These are phyloP conservation scores for Rhododendron ovatum DNA, from an alignment of 148 eudicot genomes.

Conservation along the genomic window DNA sequence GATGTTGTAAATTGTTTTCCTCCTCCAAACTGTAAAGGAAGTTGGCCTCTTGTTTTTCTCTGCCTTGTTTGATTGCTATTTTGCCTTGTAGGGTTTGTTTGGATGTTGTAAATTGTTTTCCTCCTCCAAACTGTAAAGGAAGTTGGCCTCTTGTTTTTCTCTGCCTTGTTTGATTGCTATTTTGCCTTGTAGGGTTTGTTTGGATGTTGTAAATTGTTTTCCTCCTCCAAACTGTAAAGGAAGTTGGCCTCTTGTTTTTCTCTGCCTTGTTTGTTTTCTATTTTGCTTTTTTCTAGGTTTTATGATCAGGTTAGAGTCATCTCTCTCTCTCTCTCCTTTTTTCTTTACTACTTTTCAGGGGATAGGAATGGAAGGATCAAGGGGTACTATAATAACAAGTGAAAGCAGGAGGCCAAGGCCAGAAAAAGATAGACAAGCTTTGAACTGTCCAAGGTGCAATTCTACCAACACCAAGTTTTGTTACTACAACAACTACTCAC, in stretches of 20 bases:
- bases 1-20: slow-evolving; percentile 1
- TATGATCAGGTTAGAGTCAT: neutral
- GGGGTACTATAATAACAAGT: slow-evolving; percentile 1
- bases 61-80: slow-evolving; percentile 6
- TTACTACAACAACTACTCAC: slow-evolving; percentile 54
- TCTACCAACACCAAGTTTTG: slow-evolving; percentile 50
- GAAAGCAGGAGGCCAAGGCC: slow-evolving; percentile 41
- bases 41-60: slow-evolving; percentile 9
- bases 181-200: neutral
- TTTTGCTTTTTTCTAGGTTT: neutral
- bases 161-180: slow-evolving; percentile 4
- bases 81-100: neutral
- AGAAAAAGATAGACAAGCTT: slow-evolving; percentile 33
- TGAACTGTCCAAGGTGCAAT: slow-evolving; percentile 51
- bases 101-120: slow-evolving; percentile 1
- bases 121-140: neutral
- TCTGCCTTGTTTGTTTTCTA: slow-evolving; percentile 7
- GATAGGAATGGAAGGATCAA: slow-evolving; percentile 18
- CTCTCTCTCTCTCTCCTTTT: neutral
- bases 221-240: neutral
- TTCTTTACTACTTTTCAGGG: slow-evolving; percentile 16
- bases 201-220: slow-evolving; percentile 2
- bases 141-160: slow-evolving; percentile 9
- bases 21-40: neutral
- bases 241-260: slow-evolving; percentile 6